Evolutionary conservation across 2,329 filamentous ascomycete genomes (phyloP).

Genomic region (Endothia cerciana): DNA sequence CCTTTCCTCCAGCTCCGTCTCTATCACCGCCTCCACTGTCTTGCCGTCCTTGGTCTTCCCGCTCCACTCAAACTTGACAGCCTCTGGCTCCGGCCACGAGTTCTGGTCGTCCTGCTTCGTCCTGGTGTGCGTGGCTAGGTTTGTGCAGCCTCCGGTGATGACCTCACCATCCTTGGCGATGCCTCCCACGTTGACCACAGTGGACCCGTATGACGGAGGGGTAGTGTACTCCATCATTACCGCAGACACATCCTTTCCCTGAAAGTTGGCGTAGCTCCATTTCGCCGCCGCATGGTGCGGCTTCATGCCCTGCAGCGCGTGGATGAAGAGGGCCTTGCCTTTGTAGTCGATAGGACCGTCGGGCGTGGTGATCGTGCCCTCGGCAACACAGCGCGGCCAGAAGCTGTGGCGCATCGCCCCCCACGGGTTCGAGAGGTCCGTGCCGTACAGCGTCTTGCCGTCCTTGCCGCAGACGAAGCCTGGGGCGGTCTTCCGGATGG

Average conservation of each 20-base stretch:
- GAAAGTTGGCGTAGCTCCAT: slow-evolving; percentile 95
- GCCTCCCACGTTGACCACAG: slow-evolving; percentile 79
- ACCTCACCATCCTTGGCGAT: slow-evolving; percentile 83
- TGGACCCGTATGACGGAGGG: slow-evolving; percentile 88
- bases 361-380: slow-evolving; percentile 83
- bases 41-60: slow-evolving; percentile 80
- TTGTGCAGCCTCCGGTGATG: slow-evolving; percentile 69
- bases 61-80: slow-evolving; percentile 75
- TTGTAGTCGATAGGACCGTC: slow-evolving; percentile 81
- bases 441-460: slow-evolving; percentile 84
- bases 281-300: slow-evolving; percentile 90
- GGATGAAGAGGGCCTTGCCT: slow-evolving; percentile 77
- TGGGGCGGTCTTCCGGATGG: slow-evolving; percentile 73
- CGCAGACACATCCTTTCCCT: slow-evolving; percentile 83
- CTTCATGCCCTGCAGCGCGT: slow-evolving; percentile 97
- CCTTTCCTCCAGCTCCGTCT: slow-evolving; percentile 68
- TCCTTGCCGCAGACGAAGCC: slow-evolving; percentile 85
- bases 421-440: slow-evolving; percentile 85
- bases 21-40: slow-evolving; percentile 68
- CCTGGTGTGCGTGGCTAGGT: slow-evolving; percentile 70
- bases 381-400: slow-evolving; percentile 84
- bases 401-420: slow-evolving; percentile 90
- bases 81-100: slow-evolving; percentile 85
- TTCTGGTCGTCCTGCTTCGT: slow-evolving; percentile 74
- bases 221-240: slow-evolving; percentile 96